Base-by-base conservation (phyloP, 805 yeast genomes). In the Cephaloascus albidus region DNA sequence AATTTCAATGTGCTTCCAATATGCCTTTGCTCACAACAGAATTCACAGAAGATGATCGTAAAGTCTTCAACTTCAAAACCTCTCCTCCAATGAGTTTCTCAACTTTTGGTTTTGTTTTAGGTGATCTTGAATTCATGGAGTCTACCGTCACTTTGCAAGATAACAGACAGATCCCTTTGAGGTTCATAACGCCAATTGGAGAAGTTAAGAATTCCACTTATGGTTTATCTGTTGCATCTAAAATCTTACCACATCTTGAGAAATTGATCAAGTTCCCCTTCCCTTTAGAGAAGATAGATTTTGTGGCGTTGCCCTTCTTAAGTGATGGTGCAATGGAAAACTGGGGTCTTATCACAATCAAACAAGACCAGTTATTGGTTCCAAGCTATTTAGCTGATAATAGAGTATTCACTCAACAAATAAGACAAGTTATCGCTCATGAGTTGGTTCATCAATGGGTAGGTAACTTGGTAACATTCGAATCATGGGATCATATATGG, bases 291-390 rank as follows among this genome's bases (percentile, higher is more conserved):
- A 84, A 85, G 47, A 57, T 85, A 19, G 93, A 84, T 51, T 58
- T 85, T 36, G 74, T 79, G 3, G 74, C 84, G 1, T 55, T 85
- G 6, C 93, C 93, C 8, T 81, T 78, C 48, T 61, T 85, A 40
- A 68, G 77, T 20, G 90, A 83, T 53, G 84, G 85, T 42, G 94
- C 85, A 2, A 84, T 82, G 78, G 94, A 85, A 53, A 83, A 84
- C 53, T 79, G 82, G 74, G 84, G 86, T 3, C 58, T 81, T 59
- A 68, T 85, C 38, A 74, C 82, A 2, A 65, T 81, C 5, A 70
- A 78, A 39, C 69, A 73, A 38, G 69, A 70, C 36, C 79, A 76
- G 45, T 46, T 73, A 5, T 44, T 74, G 16, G 44, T 68, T 14
- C 62, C 70, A 0, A 63, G 62, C 6, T 15, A 36, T 15, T 18